Evolutionary conservation across 2,329 filamentous ascomycete species (phyloP).

Genomic region (Alternaria postmessia): DNA sequence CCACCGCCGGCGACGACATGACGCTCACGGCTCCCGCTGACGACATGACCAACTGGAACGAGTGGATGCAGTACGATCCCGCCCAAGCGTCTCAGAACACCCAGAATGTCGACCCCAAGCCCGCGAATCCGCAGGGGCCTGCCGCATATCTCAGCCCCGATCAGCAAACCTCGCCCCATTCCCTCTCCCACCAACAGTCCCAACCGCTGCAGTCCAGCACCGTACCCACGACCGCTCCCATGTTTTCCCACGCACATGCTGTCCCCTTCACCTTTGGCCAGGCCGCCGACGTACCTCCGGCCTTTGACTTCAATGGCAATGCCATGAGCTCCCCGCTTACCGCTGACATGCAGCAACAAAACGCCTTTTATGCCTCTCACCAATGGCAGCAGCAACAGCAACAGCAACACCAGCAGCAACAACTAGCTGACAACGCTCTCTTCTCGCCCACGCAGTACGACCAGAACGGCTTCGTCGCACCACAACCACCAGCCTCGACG

Average conservation of each 20-base stretch:
- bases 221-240: conserved; percentile 34
- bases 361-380: conserved; percentile 42
- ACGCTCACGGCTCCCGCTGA: conserved; percentile 41
- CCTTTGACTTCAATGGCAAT: conserved; percentile 46
- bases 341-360: conserved; percentile 35
- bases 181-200: conserved; percentile 38
- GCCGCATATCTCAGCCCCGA: conserved; percentile 38
- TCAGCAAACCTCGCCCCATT: conserved; percentile 37
- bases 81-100: conserved; percentile 44
- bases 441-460: conserved; percentile 42
- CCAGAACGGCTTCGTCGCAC: conserved; percentile 31
- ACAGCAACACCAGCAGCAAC: conserved; percentile 35
- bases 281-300: conserved; percentile 38
- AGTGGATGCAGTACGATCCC: conserved; percentile 60
- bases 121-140: conserved; percentile 37
- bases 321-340: conserved; percentile 44
- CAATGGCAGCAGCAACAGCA: conserved; percentile 45
- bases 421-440: conserved; percentile 30
- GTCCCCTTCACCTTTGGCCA: conserved; percentile 47
- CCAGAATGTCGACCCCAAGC: conserved; percentile 31
- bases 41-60: conserved; percentile 53
- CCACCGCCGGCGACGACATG: conserved; percentile 45
- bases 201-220: conserved; percentile 31
- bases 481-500: conserved; percentile 39
- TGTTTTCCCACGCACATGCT: conserved; percentile 28